These are phyloP conservation scores for Nevesoporus exiguus DNA, from an alignment of 768 basidiomycete species.

Conservation along the genomic window DNA sequence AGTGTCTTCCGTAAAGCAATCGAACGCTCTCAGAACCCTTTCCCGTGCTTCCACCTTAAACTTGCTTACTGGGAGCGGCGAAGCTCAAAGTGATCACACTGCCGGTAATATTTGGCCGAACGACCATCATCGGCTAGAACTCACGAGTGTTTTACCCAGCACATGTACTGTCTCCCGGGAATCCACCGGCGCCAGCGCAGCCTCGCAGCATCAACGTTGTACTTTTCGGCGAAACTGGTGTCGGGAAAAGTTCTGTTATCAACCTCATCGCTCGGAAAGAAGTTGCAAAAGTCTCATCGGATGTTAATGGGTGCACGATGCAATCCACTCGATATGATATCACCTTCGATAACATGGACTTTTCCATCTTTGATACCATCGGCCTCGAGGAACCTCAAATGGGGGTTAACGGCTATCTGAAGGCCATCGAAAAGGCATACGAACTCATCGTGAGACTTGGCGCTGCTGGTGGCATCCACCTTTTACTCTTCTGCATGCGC, in stretches of 20 bases:
- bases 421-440: constrained; percentile 29
- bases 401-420: constrained; percentile 27
- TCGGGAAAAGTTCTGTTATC: constrained; percentile 32
- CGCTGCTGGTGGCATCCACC: constrained; percentile 35
- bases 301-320: constrained; percentile 37
- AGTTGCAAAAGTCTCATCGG: constrained; percentile 25
- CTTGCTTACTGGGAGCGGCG: neutral
- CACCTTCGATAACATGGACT: constrained; percentile 18
- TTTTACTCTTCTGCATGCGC: constrained; percentile 38
- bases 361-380: constrained; percentile 32
- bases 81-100: neutral
- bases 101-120: constrained; percentile 9
- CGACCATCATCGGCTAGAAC: neutral
- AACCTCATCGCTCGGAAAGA: constrained; percentile 28
- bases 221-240: constrained; percentile 41
- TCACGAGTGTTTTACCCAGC: constrained; percentile 8
- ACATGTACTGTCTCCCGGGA: neutral
- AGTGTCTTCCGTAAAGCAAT: neutral
- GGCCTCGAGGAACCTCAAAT: constrained; percentile 34
- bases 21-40: neutral
- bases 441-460: constrained; percentile 33
- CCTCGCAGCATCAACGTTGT: constrained; percentile 32
- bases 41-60: neutral
- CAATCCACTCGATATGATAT: constrained; percentile 26
- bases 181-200: neutral